Percentiles rank a stretch among this genome's conserved stretches.
These are phyloP conservation scores for Penicillium maclennaniae DNA, from an alignment of 495 filamentous ascomycete species.

Conservation along the genomic window DNA sequence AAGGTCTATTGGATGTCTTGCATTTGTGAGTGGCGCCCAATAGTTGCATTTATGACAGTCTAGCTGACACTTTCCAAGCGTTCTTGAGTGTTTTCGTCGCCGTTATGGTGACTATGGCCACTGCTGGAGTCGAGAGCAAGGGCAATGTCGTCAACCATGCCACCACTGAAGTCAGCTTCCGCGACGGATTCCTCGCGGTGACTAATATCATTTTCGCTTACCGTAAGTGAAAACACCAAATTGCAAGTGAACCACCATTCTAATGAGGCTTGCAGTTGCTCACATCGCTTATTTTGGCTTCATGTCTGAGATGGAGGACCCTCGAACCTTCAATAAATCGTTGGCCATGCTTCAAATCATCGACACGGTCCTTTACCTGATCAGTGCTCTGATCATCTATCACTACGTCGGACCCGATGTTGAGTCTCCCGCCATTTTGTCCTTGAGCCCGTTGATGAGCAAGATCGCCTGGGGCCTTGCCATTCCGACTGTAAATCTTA, in stretches of 20 bases:
- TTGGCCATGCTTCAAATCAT: constrained; percentile 59
- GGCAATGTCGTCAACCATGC: constrained; percentile 16
- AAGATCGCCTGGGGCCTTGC: constrained; percentile 75
- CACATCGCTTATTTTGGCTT: constrained; percentile 72
- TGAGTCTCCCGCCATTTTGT: constrained; percentile 64
- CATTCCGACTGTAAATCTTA: constrained; percentile 54
- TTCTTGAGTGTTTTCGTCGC: constrained; percentile 65
- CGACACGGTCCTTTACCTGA: constrained; percentile 61
- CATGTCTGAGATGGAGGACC: constrained; percentile 70
- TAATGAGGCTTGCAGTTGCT: constrained; percentile 40
- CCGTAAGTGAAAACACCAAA: constrained; percentile 19
- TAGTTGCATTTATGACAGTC: neutral
- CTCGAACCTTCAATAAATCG: constrained; percentile 60
- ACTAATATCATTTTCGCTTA: constrained; percentile 43
- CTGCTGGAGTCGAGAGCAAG: constrained; percentile 45
- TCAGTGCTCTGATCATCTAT: constrained; percentile 55
- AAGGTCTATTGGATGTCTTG: constrained; percentile 58
- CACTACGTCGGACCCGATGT: constrained; percentile 67
- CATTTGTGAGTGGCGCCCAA: constrained; percentile 33
- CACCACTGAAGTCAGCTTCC: constrained; percentile 20
- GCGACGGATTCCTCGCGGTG: constrained; percentile 28
- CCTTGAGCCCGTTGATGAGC: constrained; percentile 54
- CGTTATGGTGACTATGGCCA: constrained; percentile 67
- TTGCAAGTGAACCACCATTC: neutral
- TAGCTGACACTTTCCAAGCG: constrained; percentile 18